These are phyloP conservation scores for Xylaria sp. DNA, from an alignment of 2,329 filamentous ascomycete genomes.

Conservation along the genomic window DNA sequence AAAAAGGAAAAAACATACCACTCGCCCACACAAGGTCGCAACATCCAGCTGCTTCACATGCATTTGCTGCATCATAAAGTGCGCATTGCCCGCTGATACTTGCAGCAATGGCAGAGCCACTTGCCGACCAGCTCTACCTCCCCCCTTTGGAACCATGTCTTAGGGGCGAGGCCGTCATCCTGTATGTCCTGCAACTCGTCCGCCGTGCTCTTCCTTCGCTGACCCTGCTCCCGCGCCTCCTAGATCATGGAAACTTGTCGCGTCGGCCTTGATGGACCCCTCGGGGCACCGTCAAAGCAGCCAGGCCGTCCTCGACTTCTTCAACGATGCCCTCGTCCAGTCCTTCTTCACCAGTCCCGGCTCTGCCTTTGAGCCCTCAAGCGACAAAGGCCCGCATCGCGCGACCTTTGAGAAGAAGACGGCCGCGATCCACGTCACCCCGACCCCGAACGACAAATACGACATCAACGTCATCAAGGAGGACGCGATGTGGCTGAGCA, in stretches of 20 bases:
- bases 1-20: constrained; percentile 29
- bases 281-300: constrained; percentile 65
- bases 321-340: constrained; percentile 75
- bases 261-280: constrained; percentile 65
- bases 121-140: constrained; percentile 77
- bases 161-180: constrained; percentile 79
- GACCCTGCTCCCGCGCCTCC: constrained; percentile 39
- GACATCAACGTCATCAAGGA: constrained; percentile 83
- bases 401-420: constrained; percentile 84
- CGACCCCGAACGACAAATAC: constrained; percentile 72
- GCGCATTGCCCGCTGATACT: constrained; percentile 58
- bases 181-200: constrained; percentile 66
- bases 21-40: constrained; percentile 25
- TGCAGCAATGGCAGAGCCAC: constrained; percentile 73
- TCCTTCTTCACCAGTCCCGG: constrained; percentile 75
- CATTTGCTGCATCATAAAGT: constrained; percentile 45
- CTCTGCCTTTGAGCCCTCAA: constrained; percentile 70
- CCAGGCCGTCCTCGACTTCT: constrained; percentile 71
- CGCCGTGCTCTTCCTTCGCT: constrained; percentile 8
- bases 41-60: constrained; percentile 45
- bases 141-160: constrained; percentile 88
- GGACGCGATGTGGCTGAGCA: constrained; percentile 87
- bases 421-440: constrained; percentile 84
- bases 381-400: constrained; percentile 67
- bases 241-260: constrained; percentile 71